These are phyloP conservation scores for Coemansia sp. DNA, from an alignment of 192 early-diverging fungal species.

Conservation along the genomic window DNA sequence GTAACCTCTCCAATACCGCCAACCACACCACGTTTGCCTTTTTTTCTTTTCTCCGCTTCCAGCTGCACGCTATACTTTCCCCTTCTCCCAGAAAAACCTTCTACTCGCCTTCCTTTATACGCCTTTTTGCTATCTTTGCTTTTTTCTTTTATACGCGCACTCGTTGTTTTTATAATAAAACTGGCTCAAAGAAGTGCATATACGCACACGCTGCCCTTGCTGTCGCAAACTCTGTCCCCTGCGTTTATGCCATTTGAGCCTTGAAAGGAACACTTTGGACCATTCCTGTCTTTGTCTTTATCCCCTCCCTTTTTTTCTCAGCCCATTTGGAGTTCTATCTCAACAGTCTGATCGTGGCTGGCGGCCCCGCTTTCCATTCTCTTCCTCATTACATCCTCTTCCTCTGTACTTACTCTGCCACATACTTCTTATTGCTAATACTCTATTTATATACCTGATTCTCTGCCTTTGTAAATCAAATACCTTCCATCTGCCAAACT, in stretches of 20 bases:
- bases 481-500: not conserved
- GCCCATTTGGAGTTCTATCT: not conserved
- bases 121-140: not conserved
- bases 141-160: not conserved
- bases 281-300: not conserved
- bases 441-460: constrained; percentile 1
- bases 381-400: not conserved
- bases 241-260: not conserved
- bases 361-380: not conserved
- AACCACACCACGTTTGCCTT: not conserved
- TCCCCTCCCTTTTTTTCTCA: not conserved
- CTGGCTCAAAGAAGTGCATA: not conserved
- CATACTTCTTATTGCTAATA: constrained; percentile 1
- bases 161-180: not conserved
- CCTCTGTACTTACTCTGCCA: not conserved
- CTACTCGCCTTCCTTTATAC: not conserved
- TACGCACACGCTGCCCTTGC: not conserved
- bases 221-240: not conserved
- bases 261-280: not conserved
- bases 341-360: not conserved
- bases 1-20: not conserved
- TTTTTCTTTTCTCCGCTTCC: not conserved
- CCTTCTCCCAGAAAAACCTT: no score
- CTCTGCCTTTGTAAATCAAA: constrained; percentile 1
- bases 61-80: not conserved